These are phyloP conservation scores for Pyrenula aspistea DNA, from an alignment of 495 filamentous ascomycete genomes.

Conservation along the genomic window DNA sequence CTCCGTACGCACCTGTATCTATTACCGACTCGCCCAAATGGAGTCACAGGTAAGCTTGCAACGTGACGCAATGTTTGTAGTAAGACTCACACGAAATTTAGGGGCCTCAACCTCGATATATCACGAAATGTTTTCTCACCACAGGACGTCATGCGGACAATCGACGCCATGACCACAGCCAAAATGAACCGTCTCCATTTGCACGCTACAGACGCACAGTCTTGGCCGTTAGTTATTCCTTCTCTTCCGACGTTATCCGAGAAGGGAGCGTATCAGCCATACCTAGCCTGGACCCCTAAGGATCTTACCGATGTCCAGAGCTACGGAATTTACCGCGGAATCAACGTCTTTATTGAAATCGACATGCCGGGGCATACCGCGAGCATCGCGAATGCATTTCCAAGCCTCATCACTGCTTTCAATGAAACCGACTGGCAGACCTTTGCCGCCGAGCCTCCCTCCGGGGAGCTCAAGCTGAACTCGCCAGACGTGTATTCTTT, in stretches of 20 bases:
- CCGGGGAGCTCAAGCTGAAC: slow-evolving; percentile 64
- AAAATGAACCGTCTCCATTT: slow-evolving; percentile 73
- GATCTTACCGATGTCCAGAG: slow-evolving; percentile 52
- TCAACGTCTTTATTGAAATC: slow-evolving; percentile 65
- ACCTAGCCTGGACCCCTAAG: slow-evolving; percentile 47
- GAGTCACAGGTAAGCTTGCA: too few relatives aligned
- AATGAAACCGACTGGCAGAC: slow-evolving; percentile 54
- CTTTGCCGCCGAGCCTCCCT: slow-evolving; percentile 65
- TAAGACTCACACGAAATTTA: slow-evolving; percentile 53
- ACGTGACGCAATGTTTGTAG: too few relatives aligned
- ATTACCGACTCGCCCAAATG: slow-evolving; percentile 48
- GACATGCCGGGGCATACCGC: slow-evolving; percentile 76
- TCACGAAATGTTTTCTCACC: slow-evolving; percentile 53
- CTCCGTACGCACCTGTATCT: slow-evolving; percentile 47
- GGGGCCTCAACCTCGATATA: slow-evolving; percentile 65
- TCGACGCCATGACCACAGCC: slow-evolving; percentile 61
- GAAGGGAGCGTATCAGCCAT: slow-evolving; percentile 54
- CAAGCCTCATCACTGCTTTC: slow-evolving; percentile 62
- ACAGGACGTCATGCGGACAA: slow-evolving; percentile 49
- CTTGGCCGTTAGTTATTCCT: slow-evolving; percentile 72
- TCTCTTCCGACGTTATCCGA: slow-evolving; percentile 53
- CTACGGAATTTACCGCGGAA: slow-evolving; percentile 53
- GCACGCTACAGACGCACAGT: slow-evolving; percentile 71
- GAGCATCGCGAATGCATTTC: slow-evolving; percentile 46
- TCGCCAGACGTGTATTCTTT: slow-evolving; percentile 51